Conservation (phyloP, 306 rosid species). For the Mimosa pudica region DNA sequence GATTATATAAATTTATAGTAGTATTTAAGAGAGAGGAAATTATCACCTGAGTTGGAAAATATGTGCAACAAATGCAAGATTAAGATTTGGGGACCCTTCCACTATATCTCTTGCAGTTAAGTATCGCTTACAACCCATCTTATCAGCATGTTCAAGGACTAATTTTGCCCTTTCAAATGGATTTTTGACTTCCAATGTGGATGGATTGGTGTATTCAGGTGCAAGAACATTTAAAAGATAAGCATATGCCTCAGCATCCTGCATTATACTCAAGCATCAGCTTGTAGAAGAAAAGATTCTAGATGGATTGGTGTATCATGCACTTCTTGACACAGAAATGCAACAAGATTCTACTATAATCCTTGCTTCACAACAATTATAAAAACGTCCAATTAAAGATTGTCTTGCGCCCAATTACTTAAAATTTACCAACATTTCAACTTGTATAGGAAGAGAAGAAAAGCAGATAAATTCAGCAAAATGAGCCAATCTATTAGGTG, state of each 20-base stretch:
- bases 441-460: constrained; percentile 7
- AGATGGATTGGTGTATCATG: too few relatives aligned
- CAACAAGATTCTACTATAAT: background rate
- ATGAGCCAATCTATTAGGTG: background rate
- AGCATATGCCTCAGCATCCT: constrained; percentile 98
- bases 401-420: background rate
- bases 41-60: constrained; percentile 92
- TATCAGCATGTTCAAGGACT: constrained; percentile 90
- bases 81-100: constrained; percentile 97
- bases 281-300: background rate
- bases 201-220: constrained; percentile 79
- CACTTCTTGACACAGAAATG: constrained; percentile 17
- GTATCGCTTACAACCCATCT: constrained; percentile 96
- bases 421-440: background rate
- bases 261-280: constrained; percentile 31
- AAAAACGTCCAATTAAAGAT: background rate
- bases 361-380: background rate
- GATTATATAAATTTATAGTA: background rate
- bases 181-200: constrained; percentile 72
- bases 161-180: constrained; percentile 87
- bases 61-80: constrained; percentile 97
- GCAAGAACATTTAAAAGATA: constrained; percentile 93
- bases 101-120: constrained; percentile 90
- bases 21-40: constrained; percentile 24
- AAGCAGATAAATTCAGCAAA: background rate